Percentiles rank a stretch among this genome's conserved stretches.
phyloP scores from a whole-genome alignment of 2,329 filamentous ascomycete species.

The Diaporthe sp. region DNA sequence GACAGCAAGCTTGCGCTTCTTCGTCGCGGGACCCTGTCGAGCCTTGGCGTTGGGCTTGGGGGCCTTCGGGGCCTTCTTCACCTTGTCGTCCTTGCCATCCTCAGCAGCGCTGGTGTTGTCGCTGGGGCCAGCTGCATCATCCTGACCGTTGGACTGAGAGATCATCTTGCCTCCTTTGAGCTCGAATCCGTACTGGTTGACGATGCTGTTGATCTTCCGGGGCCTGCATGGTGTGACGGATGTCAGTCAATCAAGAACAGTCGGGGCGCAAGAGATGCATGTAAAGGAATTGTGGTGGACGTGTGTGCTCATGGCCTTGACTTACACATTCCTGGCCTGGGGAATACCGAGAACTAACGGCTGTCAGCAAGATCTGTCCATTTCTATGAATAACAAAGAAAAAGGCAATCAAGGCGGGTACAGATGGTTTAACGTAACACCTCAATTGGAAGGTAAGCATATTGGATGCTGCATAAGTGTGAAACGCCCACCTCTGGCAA shows the following conservation, averaged over 20 bases:
- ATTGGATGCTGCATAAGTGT: background rate
- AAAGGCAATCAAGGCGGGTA: background rate
- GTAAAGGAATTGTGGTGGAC: too few relatives aligned
- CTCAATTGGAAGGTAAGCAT: background rate
- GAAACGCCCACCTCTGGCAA: background rate
- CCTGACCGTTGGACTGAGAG: background rate
- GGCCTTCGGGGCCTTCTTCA: background rate
- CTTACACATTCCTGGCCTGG: slow-evolving; percentile 15
- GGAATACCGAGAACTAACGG: background rate
- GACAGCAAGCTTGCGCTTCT: slow-evolving; percentile 30
- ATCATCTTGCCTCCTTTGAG: slow-evolving; percentile 25
- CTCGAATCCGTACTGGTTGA: slow-evolving; percentile 28
- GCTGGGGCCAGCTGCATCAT: background rate
- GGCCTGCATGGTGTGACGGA: background rate
- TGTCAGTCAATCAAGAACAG: background rate
- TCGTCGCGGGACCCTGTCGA: background rate
- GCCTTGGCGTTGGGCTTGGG: background rate
- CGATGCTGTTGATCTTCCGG: slow-evolving; percentile 24
- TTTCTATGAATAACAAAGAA: background rate
- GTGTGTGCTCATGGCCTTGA: background rate
- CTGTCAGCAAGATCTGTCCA: background rate
- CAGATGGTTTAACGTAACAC: background rate
- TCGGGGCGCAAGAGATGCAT: background rate
- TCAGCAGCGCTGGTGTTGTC: background rate
- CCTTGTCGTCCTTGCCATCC: background rate